Evolutionary conservation across 176 grass and related monocot species (phyloP).

Genomic region (Bonia amplexicaulis): DNA sequence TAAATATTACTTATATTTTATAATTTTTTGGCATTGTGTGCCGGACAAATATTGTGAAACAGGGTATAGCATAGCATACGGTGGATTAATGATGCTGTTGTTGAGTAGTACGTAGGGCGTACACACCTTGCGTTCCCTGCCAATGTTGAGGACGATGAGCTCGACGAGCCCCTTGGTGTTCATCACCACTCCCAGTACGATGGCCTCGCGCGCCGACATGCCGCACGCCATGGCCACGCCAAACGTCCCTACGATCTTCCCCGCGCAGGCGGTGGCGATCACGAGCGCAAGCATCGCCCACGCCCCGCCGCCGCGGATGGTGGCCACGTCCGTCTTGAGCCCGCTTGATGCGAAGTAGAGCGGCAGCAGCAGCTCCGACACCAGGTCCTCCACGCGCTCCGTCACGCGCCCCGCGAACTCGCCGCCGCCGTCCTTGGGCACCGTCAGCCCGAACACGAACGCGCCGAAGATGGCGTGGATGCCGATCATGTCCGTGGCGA

Average conservation of each 20-base stretch:
- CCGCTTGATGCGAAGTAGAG: background rate
- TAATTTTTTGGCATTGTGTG: too few species aligned
- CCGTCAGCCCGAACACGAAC: background rate
- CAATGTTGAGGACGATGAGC: constrained; percentile 23
- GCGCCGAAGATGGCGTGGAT: constrained; percentile 3
- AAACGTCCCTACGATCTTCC: background rate
- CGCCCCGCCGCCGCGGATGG: background rate
- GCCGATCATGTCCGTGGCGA: background rate
- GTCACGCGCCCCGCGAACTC: too few species aligned
- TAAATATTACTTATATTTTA: too few species aligned
- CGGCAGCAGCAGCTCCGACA: background rate
- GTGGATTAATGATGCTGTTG: too few species aligned
- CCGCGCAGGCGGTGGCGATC: background rate
- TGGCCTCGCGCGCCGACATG: background rate
- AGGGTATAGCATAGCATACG: too few species aligned
- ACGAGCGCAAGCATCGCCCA: background rate
- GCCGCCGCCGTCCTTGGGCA: background rate
- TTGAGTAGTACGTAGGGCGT: too few species aligned
- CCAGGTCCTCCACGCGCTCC: background rate
- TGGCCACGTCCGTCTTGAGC: background rate
- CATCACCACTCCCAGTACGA: background rate
- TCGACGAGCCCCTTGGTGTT: constrained; percentile 11
- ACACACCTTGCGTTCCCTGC: constrained; percentile 12
- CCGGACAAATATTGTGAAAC: too few species aligned
- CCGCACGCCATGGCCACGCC: background rate